phyloP scores from a whole-genome alignment of 768 basidiomycete species.

The Boletus reticuloceps region DNA sequence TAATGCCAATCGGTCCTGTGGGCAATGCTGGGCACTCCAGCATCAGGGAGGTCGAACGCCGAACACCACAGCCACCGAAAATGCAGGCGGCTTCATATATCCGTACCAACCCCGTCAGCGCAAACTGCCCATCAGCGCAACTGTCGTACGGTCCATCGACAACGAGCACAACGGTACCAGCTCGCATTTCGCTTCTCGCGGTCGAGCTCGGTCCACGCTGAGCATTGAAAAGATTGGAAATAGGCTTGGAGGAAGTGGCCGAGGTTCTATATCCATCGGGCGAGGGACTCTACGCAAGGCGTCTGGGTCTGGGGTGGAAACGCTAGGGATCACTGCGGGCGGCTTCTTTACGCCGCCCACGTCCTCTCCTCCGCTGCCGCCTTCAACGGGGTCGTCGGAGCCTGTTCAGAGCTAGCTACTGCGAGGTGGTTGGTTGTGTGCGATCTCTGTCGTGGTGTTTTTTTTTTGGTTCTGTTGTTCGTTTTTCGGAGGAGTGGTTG shows the following conservation, averaged over 20 bases:
- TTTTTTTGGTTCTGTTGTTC: neutral
- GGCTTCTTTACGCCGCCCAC: conserved; percentile 72
- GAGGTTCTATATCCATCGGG: conserved; percentile 66
- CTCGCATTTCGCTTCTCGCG: conserved; percentile 35
- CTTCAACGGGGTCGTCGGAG: conserved; percentile 3
- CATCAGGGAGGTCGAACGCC: conserved; percentile 9
- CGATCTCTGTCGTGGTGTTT: conserved; percentile 3
- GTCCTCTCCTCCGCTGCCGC: conserved; percentile 28
- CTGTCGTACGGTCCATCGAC: conserved; percentile 35
- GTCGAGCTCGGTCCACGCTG: conserved; percentile 54
- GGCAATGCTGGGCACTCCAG: conserved; percentile 4
- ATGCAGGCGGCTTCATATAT: conserved; percentile 3
- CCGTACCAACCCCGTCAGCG: conserved; percentile 43
- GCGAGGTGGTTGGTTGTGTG: neutral
- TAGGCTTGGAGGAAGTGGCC: conserved; percentile 32
- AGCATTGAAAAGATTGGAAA: conserved; percentile 52
- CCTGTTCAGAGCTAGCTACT: conserved; percentile 1
- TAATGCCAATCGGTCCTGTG: conserved; percentile 63
- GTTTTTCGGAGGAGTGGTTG: too few relatives aligned
- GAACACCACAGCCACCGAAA: conserved; percentile 15
- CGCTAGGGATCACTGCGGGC: conserved; percentile 68
- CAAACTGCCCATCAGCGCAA: conserved; percentile 25
- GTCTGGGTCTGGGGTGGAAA: conserved; percentile 72
- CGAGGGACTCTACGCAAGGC: conserved; percentile 59
- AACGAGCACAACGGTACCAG: conserved; percentile 25